Base-by-base conservation (phyloP, 108 stramenopile species). In the Cyclotella sp. region DNA sequence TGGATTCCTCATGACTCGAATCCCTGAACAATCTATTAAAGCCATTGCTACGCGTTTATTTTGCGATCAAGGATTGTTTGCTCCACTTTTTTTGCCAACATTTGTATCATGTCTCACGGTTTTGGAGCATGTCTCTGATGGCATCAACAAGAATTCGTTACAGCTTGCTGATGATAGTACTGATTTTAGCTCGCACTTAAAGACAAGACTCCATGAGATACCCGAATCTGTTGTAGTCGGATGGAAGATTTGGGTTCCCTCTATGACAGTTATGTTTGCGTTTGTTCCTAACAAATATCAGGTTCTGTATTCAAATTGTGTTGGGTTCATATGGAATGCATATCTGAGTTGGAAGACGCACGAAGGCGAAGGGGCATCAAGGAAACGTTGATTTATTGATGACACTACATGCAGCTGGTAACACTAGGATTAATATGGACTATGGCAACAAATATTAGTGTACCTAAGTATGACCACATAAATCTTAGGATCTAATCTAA, bases 301-400 rank as follows among this genome's bases (percentile, higher is more conserved):
- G 71, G 96, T 97, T 0, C 62, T 95, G 47, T 97, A 85, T 84
- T 76, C 83, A 30, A 94, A 95, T 76, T 51, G 81, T 21, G 88
- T 95, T 53, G 92, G 91, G 12, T 89, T 97, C 62, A 67, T 93
- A 43, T 97, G 96, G 96, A 95, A 91, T 86, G 89, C 86, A 2
- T 95, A 92, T 74, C 67, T 97, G 60, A 86, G 86, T 63, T 96
- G 74, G 73, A 88, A 64, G 61, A 81, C 84, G 10, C 85, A 89
- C 53, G 58, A 74, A 58, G 77, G 70, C 0, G 75, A 82, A 52
- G 61, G 24, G 62, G 34, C 18, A n/a, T 12, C 9, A 9, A 7
- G 2, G 22, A 46, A 40, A 44, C 47, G 59, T 14, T 46, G 65
- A 51, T 12, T 49, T 29, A 69, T 19, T 34, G 46, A 43, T 70